Conservation (phyloP, 1,139 yeast genomes). For the Taphrina communis region DNA sequence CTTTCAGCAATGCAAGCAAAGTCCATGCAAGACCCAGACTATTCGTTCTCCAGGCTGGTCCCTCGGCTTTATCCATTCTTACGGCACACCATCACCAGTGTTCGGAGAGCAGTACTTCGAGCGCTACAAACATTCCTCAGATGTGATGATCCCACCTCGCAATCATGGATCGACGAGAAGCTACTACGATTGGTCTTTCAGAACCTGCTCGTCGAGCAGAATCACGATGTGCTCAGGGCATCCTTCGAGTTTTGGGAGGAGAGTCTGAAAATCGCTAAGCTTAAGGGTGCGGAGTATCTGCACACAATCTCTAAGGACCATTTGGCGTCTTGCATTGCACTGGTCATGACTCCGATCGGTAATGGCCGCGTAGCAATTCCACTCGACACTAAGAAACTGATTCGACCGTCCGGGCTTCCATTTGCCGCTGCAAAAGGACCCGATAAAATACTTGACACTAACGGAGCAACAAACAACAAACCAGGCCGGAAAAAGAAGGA, state of each 20-base stretch:
- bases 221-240: slow-evolving; percentile 68
- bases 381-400: slow-evolving; percentile 74
- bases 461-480: not conserved
- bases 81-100: slow-evolving; percentile 91
- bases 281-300: not conserved
- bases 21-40: slow-evolving; percentile 56
- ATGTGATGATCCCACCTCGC: slow-evolving; percentile 62
- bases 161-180: slow-evolving; percentile 78
- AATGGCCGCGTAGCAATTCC: slow-evolving; percentile 84
- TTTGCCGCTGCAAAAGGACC: slow-evolving; percentile 41
- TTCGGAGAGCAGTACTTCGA: slow-evolving; percentile 83
- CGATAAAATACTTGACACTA: slow-evolving; percentile 33
- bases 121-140: slow-evolving; percentile 79
- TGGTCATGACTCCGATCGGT: slow-evolving; percentile 93
- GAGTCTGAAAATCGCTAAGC: slow-evolving; percentile 9
- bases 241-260: slow-evolving; percentile 65
- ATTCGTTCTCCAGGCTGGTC: slow-evolving; percentile 74
- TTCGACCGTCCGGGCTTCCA: slow-evolving; percentile 76
- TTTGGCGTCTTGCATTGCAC: slow-evolving; percentile 65
- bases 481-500: slow-evolving; percentile 48
- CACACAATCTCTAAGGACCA: slow-evolving; percentile 53
- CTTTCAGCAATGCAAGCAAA: slow-evolving; percentile 69
- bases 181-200: slow-evolving; percentile 79
- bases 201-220: slow-evolving; percentile 86
- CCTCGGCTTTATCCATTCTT: slow-evolving; percentile 91